A percentile compares a stretch with the other conserved stretches of the same genome.
Conservation (phyloP, 129 eudicot species). For the Daucus carota region DH1_v3.0 NC_030389.2:3732501-3733000, state of each 20-base stretch:
- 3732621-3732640: too few species aligned
- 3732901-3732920: neutral
- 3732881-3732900: slow-evolving; percentile 3
- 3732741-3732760: slow-evolving; percentile 33
- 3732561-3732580: too few species aligned
- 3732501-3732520: neutral
- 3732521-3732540: neutral
- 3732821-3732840: neutral
- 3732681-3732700: neutral
- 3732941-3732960: neutral
- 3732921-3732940: neutral
- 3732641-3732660: too few species aligned
- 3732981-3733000: slow-evolving; percentile 8
- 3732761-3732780: neutral
- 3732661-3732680: too few species aligned
- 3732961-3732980: neutral
- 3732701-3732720: neutral
- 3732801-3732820: neutral
- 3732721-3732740: neutral
- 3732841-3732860: neutral
- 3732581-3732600: too few species aligned
- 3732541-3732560: neutral
- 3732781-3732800: neutral
- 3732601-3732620: too few species aligned
- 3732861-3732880: neutral